phyloP scores from a whole-genome alignment of 768 basidiomycete genomes.

The Pulveroboletus ravenelii region DNA sequence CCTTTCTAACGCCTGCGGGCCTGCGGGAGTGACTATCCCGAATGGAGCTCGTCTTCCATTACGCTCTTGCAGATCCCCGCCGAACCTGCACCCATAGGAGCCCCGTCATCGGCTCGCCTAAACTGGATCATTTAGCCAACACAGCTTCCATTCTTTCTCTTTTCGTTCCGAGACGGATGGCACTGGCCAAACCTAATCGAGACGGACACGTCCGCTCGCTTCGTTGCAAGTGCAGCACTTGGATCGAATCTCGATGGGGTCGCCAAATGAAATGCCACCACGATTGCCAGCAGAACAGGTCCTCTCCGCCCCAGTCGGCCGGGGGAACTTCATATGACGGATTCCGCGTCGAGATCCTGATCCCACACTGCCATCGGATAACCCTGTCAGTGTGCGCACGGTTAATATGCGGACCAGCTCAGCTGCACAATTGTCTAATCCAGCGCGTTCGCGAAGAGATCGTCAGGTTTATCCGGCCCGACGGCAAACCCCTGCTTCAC shows the following conservation, averaged over 20 bases:
- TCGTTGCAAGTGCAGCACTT: slow-evolving; percentile 19
- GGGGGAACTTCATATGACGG: background rate
- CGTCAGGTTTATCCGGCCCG: slow-evolving; percentile 30
- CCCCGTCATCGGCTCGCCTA: slow-evolving; percentile 22
- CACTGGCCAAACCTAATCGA: slow-evolving; percentile 7
- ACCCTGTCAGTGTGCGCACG: slow-evolving; percentile 5
- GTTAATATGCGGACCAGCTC: slow-evolving; percentile 15
- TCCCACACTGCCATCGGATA: slow-evolving; percentile 12
- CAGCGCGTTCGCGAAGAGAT: slow-evolving; percentile 28
- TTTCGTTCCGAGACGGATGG: slow-evolving; percentile 23
- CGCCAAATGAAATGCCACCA: slow-evolving; percentile 14
- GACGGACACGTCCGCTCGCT: slow-evolving; percentile 9
- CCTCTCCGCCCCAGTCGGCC: slow-evolving; percentile 24
- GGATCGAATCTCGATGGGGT: slow-evolving; percentile 17
- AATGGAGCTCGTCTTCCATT: slow-evolving; percentile 10
- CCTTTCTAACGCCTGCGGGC: background rate
- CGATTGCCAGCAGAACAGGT: slow-evolving; percentile 16
- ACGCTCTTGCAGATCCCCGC: slow-evolving; percentile 16
- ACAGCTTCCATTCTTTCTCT: slow-evolving; percentile 27
- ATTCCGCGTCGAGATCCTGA: slow-evolving; percentile 5
- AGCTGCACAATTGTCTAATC: slow-evolving; percentile 16
- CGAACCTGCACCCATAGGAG: slow-evolving; percentile 16
- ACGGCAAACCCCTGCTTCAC: slow-evolving; percentile 5
- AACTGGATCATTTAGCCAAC: slow-evolving; percentile 19
- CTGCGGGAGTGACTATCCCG: background rate